Conservation (phyloP, 495 filamentous ascomycete species). For the Staphylotrichum tortipilum region DNA sequence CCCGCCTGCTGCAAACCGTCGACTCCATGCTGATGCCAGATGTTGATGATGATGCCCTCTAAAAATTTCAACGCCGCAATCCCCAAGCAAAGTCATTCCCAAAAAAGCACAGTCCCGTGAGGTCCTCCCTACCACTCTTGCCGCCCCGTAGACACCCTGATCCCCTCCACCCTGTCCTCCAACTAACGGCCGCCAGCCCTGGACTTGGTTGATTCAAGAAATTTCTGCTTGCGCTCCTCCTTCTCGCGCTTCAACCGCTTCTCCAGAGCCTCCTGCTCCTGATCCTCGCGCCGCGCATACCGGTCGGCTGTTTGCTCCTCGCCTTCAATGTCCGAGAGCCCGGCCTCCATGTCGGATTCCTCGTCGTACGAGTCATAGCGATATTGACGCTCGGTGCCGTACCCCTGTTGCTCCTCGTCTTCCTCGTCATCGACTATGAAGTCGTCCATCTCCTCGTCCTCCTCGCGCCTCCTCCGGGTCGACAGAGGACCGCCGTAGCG, state of each 20-base stretch:
- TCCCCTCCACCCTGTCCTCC: not conserved
- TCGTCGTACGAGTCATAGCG: conserved; percentile 27
- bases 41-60: conserved; percentile 10
- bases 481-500: conserved; percentile 19
- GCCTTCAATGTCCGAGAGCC: conserved; percentile 48
- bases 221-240: conserved; percentile 32
- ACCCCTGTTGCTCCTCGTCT: conserved; percentile 29
- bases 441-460: conserved; percentile 47
- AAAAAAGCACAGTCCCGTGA: not conserved
- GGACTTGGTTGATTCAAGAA: conserved; percentile 10
- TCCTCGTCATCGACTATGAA: conserved; percentile 50
- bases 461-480: conserved; percentile 36
- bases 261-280: conserved; percentile 37
- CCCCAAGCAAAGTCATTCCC: not conserved
- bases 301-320: conserved; percentile 46
- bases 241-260: conserved; percentile 37
- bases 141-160: not conserved
- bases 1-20: not conserved
- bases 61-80: not conserved
- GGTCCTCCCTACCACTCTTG: not conserved
- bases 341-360: conserved; percentile 56
- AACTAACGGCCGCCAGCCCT: conserved; percentile 13
- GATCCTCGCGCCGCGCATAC: conserved; percentile 45
- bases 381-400: conserved; percentile 18
- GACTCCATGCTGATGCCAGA: conserved; percentile 22